A percentile compares a stretch with the other conserved stretches of the same genome.
These are phyloP conservation scores for Cornus controversa DNA, from an alignment of 148 eudicot species.

Conservation along the genomic window DNA sequence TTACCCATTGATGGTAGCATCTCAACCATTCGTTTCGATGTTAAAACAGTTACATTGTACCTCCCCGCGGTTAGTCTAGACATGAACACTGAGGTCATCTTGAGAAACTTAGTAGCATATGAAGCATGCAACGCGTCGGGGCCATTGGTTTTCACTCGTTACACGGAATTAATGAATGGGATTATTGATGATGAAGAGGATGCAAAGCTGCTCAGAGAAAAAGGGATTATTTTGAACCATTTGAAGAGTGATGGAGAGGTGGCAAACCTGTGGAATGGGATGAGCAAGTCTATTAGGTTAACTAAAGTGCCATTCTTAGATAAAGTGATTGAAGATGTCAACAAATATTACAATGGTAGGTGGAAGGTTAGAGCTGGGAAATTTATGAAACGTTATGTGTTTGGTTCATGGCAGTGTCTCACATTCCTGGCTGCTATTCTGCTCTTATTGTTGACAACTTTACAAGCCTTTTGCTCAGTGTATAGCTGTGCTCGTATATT, in stretches of 20 bases:
- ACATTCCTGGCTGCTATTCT: conserved; percentile 12
- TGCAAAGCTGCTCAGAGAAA: conserved; percentile 21
- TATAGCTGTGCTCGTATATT: too few relatives aligned
- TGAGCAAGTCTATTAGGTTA: too few relatives aligned
- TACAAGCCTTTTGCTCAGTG: too few relatives aligned
- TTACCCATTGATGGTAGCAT: conserved; percentile 22
- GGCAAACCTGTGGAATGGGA: too few relatives aligned
- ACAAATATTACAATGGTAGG: conserved; percentile 11
- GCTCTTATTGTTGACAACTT: too few relatives aligned
- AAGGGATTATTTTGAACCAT: conserved; percentile 10
- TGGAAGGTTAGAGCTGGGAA: conserved; percentile 15
- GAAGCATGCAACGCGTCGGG: conserved; percentile 24
- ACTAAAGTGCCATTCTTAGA: too few relatives aligned
- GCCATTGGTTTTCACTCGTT: conserved; percentile 25
- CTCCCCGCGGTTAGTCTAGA: conserved; percentile 29
- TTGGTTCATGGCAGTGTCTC: conserved; percentile 17
- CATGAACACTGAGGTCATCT: conserved; percentile 20
- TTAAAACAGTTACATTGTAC: conserved; percentile 7
- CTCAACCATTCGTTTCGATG: conserved; percentile 24
- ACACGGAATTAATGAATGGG: conserved; percentile 43
- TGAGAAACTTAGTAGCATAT: conserved; percentile 29
- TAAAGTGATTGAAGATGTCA: not conserved
- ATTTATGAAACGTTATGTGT: conserved; percentile 16
- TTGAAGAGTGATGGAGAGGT: conserved; percentile 15
- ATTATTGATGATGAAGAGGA: conserved; percentile 32